These are phyloP conservation scores for Miamiensis avidus DNA, from an alignment of 169 alveolate species.

Conservation along the genomic window DNA sequence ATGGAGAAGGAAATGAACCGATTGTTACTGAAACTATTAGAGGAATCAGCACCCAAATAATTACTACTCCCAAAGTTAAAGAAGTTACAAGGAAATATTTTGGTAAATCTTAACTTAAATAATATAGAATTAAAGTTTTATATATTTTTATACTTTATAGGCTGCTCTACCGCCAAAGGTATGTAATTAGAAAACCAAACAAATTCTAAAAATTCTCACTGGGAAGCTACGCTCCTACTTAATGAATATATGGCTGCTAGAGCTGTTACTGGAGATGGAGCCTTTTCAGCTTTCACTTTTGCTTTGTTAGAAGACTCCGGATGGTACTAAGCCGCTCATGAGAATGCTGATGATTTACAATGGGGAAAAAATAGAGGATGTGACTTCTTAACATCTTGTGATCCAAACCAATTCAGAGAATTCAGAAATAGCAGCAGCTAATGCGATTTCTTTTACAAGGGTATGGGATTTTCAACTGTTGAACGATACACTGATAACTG, in stretches of 20 bases:
- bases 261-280: constrained; percentile 4
- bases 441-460: constrained; percentile 1
- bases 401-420: constrained; percentile 2
- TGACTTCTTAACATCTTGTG: constrained; percentile 7
- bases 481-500: background rate
- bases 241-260: constrained; percentile 64
- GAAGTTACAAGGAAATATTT: constrained; percentile 43
- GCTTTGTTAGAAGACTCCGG: constrained; percentile 57
- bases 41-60: background rate
- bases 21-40: background rate
- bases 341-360: background rate
- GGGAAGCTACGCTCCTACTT: constrained; percentile 49
- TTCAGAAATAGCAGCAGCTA: background rate
- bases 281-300: constrained; percentile 39
- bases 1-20: background rate
- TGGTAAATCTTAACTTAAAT: no score
- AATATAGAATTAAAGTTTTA: no score
- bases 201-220: constrained; percentile 52
- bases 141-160: no score
- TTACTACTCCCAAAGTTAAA: constrained; percentile 47
- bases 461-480: background rate
- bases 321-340: constrained; percentile 35
- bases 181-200: constrained; percentile 55
- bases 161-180: constrained; percentile 45
- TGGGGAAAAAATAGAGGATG: constrained; percentile 45